These are phyloP conservation scores for Pestalotiopsis sp. DNA, from an alignment of 2,329 filamentous ascomycete species.

Conservation along the genomic window DNA sequence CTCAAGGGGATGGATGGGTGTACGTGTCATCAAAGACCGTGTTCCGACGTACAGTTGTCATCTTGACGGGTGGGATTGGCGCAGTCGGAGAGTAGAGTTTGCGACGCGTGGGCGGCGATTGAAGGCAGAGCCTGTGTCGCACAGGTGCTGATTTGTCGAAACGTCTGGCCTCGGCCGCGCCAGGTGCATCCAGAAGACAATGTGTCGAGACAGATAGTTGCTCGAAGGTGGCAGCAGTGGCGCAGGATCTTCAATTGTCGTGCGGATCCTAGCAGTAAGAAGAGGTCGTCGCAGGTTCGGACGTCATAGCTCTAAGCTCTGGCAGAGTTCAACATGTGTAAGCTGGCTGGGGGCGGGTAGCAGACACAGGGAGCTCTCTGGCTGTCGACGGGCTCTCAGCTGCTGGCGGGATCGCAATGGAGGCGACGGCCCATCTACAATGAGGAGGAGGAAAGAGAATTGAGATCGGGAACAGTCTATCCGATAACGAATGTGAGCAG, in stretches of 20 bases:
- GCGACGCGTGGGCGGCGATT: constrained; percentile 14
- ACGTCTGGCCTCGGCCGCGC: constrained; percentile 19
- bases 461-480: background rate
- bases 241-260: background rate
- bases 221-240: background rate
- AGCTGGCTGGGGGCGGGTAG: constrained; percentile 22
- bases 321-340: background rate
- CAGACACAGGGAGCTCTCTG: background rate
- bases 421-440: constrained; percentile 9
- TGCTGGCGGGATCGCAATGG: constrained; percentile 17
- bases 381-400: constrained; percentile 15
- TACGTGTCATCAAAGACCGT: background rate
- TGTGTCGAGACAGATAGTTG: background rate
- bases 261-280: background rate
- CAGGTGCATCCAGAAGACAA: constrained; percentile 22
- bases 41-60: constrained; percentile 34
- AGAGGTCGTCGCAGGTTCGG: constrained; percentile 22
- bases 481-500: constrained; percentile 7
- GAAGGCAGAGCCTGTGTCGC: constrained; percentile 18
- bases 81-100: constrained; percentile 12
- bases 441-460: background rate
- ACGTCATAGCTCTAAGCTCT: constrained; percentile 29
- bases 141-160: constrained; percentile 17
- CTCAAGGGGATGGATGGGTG: too few relatives aligned
- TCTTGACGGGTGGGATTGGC: constrained; percentile 27